Base-by-base conservation (phyloP, 176 grass and related monocot species). In the Zoysia japonica region DNA sequence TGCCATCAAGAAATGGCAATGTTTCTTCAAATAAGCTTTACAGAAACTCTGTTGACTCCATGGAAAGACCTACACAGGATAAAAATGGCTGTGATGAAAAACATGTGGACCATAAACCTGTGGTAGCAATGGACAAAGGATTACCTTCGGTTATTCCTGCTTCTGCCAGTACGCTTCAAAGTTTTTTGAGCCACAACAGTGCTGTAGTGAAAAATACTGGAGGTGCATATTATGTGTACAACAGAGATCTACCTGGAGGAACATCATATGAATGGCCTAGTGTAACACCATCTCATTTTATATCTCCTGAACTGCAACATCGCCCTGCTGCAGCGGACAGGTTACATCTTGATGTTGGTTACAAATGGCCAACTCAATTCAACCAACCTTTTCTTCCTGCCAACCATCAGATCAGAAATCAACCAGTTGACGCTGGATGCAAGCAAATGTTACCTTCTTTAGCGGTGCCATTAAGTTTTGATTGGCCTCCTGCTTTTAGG, bases 401-500 rank as follows among this genome's bases (percentile, higher is more conserved):
- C 5, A 89, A 78, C 61, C 85, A 87, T 89, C 94, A 91, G 47
- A 77, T 83, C 43, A 93, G 86, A 86, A 69, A 83, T 57, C 61
- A 85, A 0, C 70, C 91, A 44, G 68, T 76, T 72, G 91, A 93
- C 47, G 71, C 85, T 86, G 88, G 83, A 80, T 68, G 78, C 84
- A 90, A 69, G 78, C 87, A 67, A 78, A 59, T 94, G 36, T 74
- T 93, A 74, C 88, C 90, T 78, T 86, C 94, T 77, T 65, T 83
- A 70, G 78, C 87, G 49, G 76, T 94, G 79, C 94, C 94, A 50
- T 76, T 98, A 78, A 94, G 92, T 92, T 94, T 90, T 61, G 95
- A 98, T 74, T 98, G 95, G 95, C 95, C 95, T 73, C 95, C 95
- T 62, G 85, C 92, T 77, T 93, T 92, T 60, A 94, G 90, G 90